phyloP scores from a whole-genome alignment of 495 filamentous ascomycete species.

The Aspergillus nidulans region DNA sequence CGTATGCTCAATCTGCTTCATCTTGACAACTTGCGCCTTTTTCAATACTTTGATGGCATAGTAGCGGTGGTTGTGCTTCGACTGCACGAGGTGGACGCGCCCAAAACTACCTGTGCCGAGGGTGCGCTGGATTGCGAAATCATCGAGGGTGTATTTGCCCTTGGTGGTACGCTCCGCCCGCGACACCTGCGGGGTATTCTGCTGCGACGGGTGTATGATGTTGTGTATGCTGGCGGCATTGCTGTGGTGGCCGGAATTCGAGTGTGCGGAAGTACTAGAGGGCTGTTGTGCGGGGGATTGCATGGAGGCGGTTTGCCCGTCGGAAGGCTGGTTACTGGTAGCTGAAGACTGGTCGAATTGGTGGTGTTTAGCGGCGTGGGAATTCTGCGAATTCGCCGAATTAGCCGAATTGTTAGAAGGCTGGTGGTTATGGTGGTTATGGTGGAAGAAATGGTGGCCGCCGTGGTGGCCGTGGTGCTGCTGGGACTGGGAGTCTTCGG shows the following conservation, averaged over 20 bases:
- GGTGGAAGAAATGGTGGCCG: constrained; percentile 14
- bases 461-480: constrained; percentile 6
- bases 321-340: constrained; percentile 13
- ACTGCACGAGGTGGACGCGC: constrained; percentile 92
- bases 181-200: constrained; percentile 17
- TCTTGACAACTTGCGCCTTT: constrained; percentile 97
- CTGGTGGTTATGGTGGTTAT: constrained; percentile 14
- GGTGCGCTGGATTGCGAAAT: constrained; percentile 85
- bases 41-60: constrained; percentile 98
- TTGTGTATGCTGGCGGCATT: constrained; percentile 46
- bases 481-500: constrained; percentile 27
- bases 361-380: background rate
- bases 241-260: constrained; percentile 18
- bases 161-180: constrained; percentile 67
- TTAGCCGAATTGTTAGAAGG: constrained; percentile 16
- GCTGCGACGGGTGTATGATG: constrained; percentile 36
- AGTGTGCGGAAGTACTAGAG: constrained; percentile 22
- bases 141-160: constrained; percentile 92
- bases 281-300: constrained; percentile 34
- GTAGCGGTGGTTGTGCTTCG: constrained; percentile 92
- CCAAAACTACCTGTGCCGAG: constrained; percentile 97
- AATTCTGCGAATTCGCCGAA: constrained; percentile 1
- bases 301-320: constrained; percentile 36
- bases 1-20: constrained; percentile 99
- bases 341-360: constrained; percentile 20